Conservation (phyloP, 192 early-diverging fungal genomes). For the Umbelopsis ramanniana region DNA sequence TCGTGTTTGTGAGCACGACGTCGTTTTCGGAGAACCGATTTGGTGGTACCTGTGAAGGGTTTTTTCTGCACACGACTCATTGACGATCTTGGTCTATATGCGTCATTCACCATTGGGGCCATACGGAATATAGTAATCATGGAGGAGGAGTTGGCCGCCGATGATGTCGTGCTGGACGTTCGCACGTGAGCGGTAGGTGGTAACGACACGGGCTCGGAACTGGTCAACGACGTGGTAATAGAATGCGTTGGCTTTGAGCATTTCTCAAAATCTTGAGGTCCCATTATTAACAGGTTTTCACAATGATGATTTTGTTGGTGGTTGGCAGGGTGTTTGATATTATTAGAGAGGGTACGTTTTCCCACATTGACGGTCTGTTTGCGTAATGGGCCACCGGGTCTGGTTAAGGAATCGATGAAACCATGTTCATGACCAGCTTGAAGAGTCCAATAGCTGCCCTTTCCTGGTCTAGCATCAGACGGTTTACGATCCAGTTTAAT, state of each 20-base stretch:
- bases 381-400: conserved; percentile 23
- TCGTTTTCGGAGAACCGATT: background rate
- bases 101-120: conserved; percentile 16
- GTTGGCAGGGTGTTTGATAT: background rate
- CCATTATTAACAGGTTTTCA: background rate
- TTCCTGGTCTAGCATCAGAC: conserved; percentile 64
- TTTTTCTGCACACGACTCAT: background rate
- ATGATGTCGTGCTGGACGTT: background rate
- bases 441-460: conserved; percentile 73
- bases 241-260: background rate
- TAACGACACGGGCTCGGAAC: background rate
- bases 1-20: background rate
- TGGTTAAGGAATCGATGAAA: conserved; percentile 38
- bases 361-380: conserved; percentile 33
- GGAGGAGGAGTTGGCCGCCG: background rate
- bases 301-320: conserved; percentile 7
- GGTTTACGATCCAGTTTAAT: conserved; percentile 69
- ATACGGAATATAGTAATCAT: conserved; percentile 34
- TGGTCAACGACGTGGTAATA: background rate
- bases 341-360: conserved; percentile 27
- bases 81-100: background rate
- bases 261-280: background rate
- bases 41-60: background rate
- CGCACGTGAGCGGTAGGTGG: background rate
- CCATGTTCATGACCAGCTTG: conserved; percentile 32